Evolutionary conservation across 2,329 filamentous ascomycete genomes (phyloP), one percentile per base, ranked within the genome.

Genomic region (Aspergillus ochraceoroseus): DNA sequence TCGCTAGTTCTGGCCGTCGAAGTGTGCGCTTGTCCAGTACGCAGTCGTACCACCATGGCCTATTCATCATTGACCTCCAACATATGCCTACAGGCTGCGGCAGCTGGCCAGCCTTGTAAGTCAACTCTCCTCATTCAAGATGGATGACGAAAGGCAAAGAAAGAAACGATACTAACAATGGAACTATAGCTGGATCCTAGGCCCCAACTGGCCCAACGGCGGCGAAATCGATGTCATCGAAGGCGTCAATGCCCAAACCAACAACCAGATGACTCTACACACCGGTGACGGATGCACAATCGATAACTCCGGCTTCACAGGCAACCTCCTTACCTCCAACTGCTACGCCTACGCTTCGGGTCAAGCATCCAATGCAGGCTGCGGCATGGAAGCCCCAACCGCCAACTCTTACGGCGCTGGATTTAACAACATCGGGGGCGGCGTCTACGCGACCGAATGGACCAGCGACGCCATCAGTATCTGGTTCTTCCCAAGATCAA

Each of bases 221-320:
- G 85, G 85, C 32, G 85, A 89, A 65, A 85, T 90, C 54, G 85
- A 90, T 61, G 83, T 89, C 54, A 78, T 89, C 52, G 85, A 89
- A 67, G 84, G 83, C 25, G 82, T 87, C 52, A 85, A 87, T 66
- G 66, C 70, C 14, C 74, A 79, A 46, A 59, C 66, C 2, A 65
- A 70, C 43, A 77, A 84, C 61, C 64, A 72, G 31, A 71, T 87
- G 64, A 82, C 83, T 22, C 72, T 92, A 11, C 82, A 87, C 69
- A 86, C 84, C 1, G 63, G 64, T 7, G 49, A 70, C 3, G 76
- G 76, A 32, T 88, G 84, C 68, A 63, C 61, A 17, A 74, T 85
- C 55, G 58, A 59, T 49, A 72, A 70, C 55, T 59, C 62, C 3
- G 76, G 73, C 8, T 63, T 73, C 28, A 55, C 66, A 3, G 70